Base-by-base conservation (phyloP, 2,329 filamentous ascomycete genomes). In the Monosporascus sp. region DNA sequence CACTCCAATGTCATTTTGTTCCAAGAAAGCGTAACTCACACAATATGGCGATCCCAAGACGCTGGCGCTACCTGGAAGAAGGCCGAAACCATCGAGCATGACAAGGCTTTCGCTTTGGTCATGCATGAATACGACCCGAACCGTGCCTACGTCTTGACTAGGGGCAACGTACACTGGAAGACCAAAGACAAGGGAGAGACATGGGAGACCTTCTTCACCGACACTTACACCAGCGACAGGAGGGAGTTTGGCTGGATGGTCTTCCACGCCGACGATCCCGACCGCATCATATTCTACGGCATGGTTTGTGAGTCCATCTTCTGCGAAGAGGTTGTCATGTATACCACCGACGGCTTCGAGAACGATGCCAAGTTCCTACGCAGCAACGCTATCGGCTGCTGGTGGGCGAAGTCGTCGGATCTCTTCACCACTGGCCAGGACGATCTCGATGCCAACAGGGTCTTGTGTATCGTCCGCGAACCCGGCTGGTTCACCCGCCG, bases 281-380 rank as follows among this genome's bases (percentile, higher is more conserved):
- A 93, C 65, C 90, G 89, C 72, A 88, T 97, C 58, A 82, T 99
- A 57, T 91, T 94, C 74, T 87, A 92, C 68, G 84, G 85, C 66
- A 83, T 87, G 76, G 77, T 85, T 57, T 92, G 88, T 67, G 72
- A 79, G 18, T 77, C 81, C 45, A 76, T 82, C 26, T 80, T 82
- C 63, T 91, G 87, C 69, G 75, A 80, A 56, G 82, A 87, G 65
- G 72, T 80, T 54, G 75, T 81, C 51, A 76, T 78, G 66, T 97
- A 96, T 69, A 97, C 94, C 3, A 85, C 80, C 15, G 87, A 97
- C 70, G 90, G 90, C 59, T 99, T 99, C 75, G 78, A 87, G 59
- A 81, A 80, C 5, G 72, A 79, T 44, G 80, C 84, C 50, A 80
- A 88, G 60, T 71, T 78, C 6, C 78, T 97, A 55, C 81, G 87